Conservation (phyloP, 148 eudicot genomes). For the Polygonum maritimum region DNA sequence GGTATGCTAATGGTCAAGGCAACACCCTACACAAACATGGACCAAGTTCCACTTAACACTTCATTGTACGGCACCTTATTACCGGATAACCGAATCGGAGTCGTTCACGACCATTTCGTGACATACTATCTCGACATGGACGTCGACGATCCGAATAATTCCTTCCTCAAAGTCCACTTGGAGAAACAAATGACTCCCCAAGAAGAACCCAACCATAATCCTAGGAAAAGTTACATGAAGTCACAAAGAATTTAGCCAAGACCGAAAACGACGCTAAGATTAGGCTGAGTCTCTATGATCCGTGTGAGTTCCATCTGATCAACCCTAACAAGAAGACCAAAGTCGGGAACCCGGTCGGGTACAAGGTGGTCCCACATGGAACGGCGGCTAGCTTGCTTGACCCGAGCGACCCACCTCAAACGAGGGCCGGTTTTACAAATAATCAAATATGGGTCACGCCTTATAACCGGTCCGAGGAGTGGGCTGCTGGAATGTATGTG, state of each 20-base stretch:
- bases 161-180: conserved; percentile 73
- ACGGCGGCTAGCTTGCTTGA: conserved; percentile 90
- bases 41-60: conserved; percentile 55
- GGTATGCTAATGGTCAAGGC: conserved; percentile 92
- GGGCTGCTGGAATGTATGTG: conserved; percentile 84
- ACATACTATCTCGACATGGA: conserved; percentile 94
- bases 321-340: conserved; percentile 62
- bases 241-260: conserved; percentile 58
- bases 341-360: conserved; percentile 89
- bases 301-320: conserved; percentile 68
- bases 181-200: conserved; percentile 42
- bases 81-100: conserved; percentile 80
- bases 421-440: conserved; percentile 76
- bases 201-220: conserved; percentile 29
- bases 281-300: conserved; percentile 78
- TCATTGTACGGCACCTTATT: conserved; percentile 67
- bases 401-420: conserved; percentile 76
- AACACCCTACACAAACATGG: conserved; percentile 55
- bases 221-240: conserved; percentile 73
- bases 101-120: conserved; percentile 84
- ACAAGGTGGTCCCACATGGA: conserved; percentile 79
- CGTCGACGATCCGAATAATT: conserved; percentile 57
- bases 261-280: conserved; percentile 87
- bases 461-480: conserved; percentile 64
- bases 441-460: conserved; percentile 98